Percentiles rank a stretch among this genome's conserved stretches.
Evolutionary conservation across 164 flowering plant species (phyloP).

Genomic region (Vitis rotundifolia): DNA sequence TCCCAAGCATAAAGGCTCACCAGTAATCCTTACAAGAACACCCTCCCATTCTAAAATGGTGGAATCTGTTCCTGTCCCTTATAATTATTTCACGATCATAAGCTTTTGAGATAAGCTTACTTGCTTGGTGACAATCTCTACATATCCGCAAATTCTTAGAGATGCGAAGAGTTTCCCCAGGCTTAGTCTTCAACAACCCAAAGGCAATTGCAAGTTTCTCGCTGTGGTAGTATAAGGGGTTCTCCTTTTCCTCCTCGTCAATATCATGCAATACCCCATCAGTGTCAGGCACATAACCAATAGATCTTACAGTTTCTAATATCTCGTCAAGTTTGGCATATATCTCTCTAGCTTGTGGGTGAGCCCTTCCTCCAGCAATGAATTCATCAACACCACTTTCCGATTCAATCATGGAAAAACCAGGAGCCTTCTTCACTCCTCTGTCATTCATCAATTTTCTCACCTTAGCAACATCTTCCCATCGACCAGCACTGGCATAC

Average conservation of each 20-base stretch:
- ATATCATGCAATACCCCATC: slow-evolving; percentile 48
- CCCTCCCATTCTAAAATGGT: slow-evolving; percentile 49
- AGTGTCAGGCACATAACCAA: slow-evolving; percentile 54
- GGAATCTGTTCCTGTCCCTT: slow-evolving; percentile 59
- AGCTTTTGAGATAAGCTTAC: slow-evolving; percentile 59
- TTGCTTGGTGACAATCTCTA: slow-evolving; percentile 65
- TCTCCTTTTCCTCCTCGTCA: slow-evolving; percentile 57
- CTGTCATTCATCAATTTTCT: slow-evolving; percentile 67
- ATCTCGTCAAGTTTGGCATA: slow-evolving; percentile 52
- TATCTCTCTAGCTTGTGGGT: slow-evolving; percentile 48
- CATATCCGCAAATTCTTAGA: slow-evolving; percentile 70
- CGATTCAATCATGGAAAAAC: slow-evolving; percentile 61
- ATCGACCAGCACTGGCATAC: slow-evolving; percentile 58
- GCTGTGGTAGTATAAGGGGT: slow-evolving; percentile 54
- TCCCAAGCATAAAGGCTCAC: slow-evolving; percentile 13
- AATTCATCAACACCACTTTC: slow-evolving; percentile 54
- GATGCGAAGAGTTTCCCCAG: slow-evolving; percentile 51
- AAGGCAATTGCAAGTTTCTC: slow-evolving; percentile 79
- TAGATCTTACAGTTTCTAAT: slow-evolving; percentile 31
- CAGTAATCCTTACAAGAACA: slow-evolving; percentile 66
- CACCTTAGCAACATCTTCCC: slow-evolving; percentile 60
- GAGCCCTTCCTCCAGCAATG: slow-evolving; percentile 59
- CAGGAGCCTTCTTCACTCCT: slow-evolving; percentile 62
- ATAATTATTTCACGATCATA: slow-evolving; percentile 60
- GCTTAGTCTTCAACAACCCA: slow-evolving; percentile 53